Evolutionary conservation across 306 rosid species (phyloP), one percentile per base, ranked within the genome.

Genomic region (Prunus davidiana): DNA sequence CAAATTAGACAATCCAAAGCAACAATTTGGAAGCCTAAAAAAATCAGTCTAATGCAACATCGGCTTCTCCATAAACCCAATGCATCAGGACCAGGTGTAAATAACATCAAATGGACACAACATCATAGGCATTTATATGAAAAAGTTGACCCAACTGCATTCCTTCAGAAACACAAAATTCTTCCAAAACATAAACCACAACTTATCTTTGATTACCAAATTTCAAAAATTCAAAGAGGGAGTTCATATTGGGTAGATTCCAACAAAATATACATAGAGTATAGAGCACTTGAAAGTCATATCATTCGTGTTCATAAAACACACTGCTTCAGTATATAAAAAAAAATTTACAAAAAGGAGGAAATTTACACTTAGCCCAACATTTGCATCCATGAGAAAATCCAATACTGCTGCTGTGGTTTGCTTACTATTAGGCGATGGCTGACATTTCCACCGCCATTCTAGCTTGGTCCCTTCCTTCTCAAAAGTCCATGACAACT

Each of bases 401-500:
- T 88, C 90, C 92, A 95, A 81, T 76, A 90, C 84, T 32, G 80
- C 87, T 15, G 86, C 83, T 1, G 95, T 92, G 28, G 83, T 89
- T 74, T 91, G 80, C 85, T 87, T 90, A 79, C 83, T 78, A 71
- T 89, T 74, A 43, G 87, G 79, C n/a, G 96, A 82, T 10, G 71
- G 90, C 79, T 82, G 74, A 82, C 95, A 90, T 78, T 90, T 90
- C 99, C 96, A 92, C 80, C 99, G 84, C 97, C 97, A 92, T 46
- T 89, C 87, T 32, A 92, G 84, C 50, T 86, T 90, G 41, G 92
- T 89, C 72, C 92, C 93, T 90, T 83, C 97, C 81, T 89, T 95
- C 80, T 90, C 89, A 84, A 92, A 95, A 6, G 96, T 89, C 99
- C 97, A 95, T 0, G 92, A 90, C 83, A 92, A 86, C 96, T 95